A percentile compares a stretch with the other conserved stretches of the same genome.
Evolutionary conservation across 805 yeast genomes (phyloP).

Genomic region (Jamesozyma gamospora): DNA sequence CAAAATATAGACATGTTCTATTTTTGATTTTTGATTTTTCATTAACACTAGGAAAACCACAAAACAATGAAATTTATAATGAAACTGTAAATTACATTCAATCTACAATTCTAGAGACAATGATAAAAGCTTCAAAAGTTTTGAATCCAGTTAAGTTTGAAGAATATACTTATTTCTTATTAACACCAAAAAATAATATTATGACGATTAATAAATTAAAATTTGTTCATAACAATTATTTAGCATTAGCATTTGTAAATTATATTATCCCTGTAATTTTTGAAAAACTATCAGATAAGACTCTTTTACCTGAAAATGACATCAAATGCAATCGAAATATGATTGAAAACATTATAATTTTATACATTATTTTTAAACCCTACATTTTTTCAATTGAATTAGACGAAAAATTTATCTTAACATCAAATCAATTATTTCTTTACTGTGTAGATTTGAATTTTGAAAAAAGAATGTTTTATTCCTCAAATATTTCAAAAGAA

Average conservation of each 20-base stretch:
- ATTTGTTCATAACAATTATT: conserved; percentile 1
- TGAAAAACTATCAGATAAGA: neutral
- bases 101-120: conserved; percentile 29
- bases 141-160: conserved; percentile 14
- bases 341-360: neutral
- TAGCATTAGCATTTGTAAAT: conserved; percentile 9
- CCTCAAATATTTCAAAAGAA: too few species aligned
- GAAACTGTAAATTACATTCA: conserved; percentile 26
- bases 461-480: neutral
- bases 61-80: conserved; percentile 24
- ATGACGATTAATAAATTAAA: too few species aligned
- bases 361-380: neutral
- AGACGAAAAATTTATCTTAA: neutral
- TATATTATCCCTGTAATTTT: conserved; percentile 9
- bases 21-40: conserved; percentile 22
- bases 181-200: conserved; percentile 1
- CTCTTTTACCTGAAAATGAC: neutral
- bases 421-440: neutral
- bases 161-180: conserved; percentile 11
- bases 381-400: neutral
- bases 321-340: too few species aligned
- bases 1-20: conserved; percentile 20
- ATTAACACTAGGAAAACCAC: conserved; percentile 26
- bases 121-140: conserved; percentile 26
- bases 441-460: neutral